These are phyloP conservation scores for Casuarina cunninghamiana DNA, from an alignment of 306 rosid species.

Conservation along the genomic window DNA sequence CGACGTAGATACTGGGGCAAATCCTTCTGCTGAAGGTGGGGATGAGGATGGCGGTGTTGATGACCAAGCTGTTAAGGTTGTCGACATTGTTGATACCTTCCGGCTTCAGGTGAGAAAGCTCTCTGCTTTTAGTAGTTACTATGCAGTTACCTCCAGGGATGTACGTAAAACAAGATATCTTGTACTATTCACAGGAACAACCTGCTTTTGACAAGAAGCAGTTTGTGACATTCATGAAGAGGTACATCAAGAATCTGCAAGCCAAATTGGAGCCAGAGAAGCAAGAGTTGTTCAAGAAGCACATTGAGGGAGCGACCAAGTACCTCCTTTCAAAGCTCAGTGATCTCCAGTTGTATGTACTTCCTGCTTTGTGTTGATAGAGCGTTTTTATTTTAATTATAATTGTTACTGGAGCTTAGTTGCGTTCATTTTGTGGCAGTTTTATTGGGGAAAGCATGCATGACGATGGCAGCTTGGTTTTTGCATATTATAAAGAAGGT, in stretches of 20 bases:
- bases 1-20: slow-evolving; percentile 87
- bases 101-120: slow-evolving; percentile 58
- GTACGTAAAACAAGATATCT: background rate
- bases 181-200: slow-evolving; percentile 60
- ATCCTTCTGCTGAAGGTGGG: slow-evolving; percentile 91
- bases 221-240: slow-evolving; percentile 62
- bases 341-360: slow-evolving; percentile 77
- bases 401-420: background rate
- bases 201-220: slow-evolving; percentile 79
- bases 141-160: background rate
- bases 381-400: too few relatives aligned
- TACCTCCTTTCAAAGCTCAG: slow-evolving; percentile 60
- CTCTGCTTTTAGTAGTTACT: background rate
- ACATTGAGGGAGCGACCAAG: slow-evolving; percentile 77
- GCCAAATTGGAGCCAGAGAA: slow-evolving; percentile 51
- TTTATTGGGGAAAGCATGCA: slow-evolving; percentile 95
- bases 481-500: slow-evolving; percentile 94
- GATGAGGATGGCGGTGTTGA: slow-evolving; percentile 78
- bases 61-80: slow-evolving; percentile 70
- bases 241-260: slow-evolving; percentile 62
- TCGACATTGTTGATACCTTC: slow-evolving; percentile 69
- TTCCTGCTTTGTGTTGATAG: background rate
- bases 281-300: slow-evolving; percentile 56
- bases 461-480: slow-evolving; percentile 69
- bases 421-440: slow-evolving; percentile 40